These are phyloP conservation scores for Datisca glomerata DNA, from an alignment of 306 rosid genomes.

Conservation along the genomic window DNA sequence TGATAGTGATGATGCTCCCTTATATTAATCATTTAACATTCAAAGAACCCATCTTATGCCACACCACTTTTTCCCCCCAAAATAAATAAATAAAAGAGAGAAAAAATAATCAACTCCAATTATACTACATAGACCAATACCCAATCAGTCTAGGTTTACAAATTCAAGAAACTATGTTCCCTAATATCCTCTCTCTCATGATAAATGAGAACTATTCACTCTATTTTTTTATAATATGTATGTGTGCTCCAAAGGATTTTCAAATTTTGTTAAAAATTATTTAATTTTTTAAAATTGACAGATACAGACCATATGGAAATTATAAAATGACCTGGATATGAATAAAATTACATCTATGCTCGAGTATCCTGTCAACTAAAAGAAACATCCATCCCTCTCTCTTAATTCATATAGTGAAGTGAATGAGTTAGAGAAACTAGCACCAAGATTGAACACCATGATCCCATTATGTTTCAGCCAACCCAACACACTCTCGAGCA, in stretches of 20 bases:
- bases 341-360: too few relatives aligned
- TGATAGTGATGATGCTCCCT: background rate
- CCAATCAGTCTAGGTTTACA: background rate
- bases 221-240: too few relatives aligned
- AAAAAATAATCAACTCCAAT: too few relatives aligned
- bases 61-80: background rate
- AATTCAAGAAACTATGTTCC: background rate
- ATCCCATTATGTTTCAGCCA: slow-evolving; percentile 80
- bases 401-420: background rate
- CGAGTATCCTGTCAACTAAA: background rate
- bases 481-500: slow-evolving; percentile 36
- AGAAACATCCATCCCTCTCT: slow-evolving; percentile 1
- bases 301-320: background rate
- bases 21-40: background rate
- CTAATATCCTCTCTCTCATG: background rate
- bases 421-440: background rate
- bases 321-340: background rate
- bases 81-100: background rate
- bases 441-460: slow-evolving; percentile 24
- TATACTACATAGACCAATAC: background rate
- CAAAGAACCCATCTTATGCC: background rate
- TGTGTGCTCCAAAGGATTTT: too few relatives aligned
- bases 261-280: too few relatives aligned
- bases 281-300: too few relatives aligned
- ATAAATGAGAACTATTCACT: too few relatives aligned